phyloP scores from a whole-genome alignment of 2,329 filamentous ascomycete species.

The Monosporascus cannonballus region DNA sequence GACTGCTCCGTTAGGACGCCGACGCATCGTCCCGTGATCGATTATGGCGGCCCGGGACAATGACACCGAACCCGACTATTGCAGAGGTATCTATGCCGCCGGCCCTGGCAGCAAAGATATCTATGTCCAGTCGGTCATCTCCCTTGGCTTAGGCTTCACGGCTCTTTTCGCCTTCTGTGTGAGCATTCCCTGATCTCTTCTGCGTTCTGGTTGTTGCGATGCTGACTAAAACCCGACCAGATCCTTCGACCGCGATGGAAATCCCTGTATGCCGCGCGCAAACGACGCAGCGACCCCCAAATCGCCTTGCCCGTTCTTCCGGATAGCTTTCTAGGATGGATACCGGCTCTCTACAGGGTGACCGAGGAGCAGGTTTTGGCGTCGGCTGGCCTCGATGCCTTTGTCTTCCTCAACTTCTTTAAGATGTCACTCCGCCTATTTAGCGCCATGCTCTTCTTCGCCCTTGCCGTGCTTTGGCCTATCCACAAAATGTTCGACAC shows the following conservation, averaged over 20 bases:
- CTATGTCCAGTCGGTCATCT: constrained; percentile 65
- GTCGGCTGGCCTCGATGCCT: constrained; percentile 89
- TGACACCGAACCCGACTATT: constrained; percentile 7
- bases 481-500: constrained; percentile 66
- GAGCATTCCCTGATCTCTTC: constrained; percentile 25
- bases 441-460: constrained; percentile 71
- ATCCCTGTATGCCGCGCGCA: constrained; percentile 81
- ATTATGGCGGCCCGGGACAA: constrained; percentile 2
- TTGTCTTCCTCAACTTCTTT: constrained; percentile 93
- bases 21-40: not conserved
- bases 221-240: constrained; percentile 33
- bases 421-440: constrained; percentile 90
- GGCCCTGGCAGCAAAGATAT: constrained; percentile 39
- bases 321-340: constrained; percentile 87
- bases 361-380: constrained; percentile 84
- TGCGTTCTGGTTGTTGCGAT: not conserved
- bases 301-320: constrained; percentile 70
- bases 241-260: constrained; percentile 87
- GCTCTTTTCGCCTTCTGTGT: constrained; percentile 76
- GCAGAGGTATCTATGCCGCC: constrained; percentile 16
- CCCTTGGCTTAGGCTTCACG: constrained; percentile 59
- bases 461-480: constrained; percentile 73
- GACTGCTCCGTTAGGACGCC: not conserved
- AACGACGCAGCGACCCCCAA: constrained; percentile 59
- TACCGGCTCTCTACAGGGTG: constrained; percentile 75